Conservation (phyloP, 73 alveolate genomes). For the Tetrahymena elliotti region DNA sequence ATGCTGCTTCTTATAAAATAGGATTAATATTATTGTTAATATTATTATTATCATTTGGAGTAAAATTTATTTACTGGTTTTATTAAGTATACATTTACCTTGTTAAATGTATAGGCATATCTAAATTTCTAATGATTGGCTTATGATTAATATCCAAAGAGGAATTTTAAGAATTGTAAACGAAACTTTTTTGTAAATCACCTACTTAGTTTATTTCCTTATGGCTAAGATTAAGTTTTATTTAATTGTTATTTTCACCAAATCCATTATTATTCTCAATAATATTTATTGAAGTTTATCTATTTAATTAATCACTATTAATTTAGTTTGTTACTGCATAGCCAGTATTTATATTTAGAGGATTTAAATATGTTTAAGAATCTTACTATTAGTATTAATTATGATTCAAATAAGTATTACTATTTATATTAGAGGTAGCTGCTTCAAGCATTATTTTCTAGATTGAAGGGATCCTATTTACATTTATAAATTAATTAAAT, state of each 20-base stretch:
- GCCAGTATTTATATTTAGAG: neutral
- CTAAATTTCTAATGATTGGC: neutral
- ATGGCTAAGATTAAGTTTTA: neutral
- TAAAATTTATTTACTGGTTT: neutral
- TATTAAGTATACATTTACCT: neutral
- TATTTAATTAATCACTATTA: neutral
- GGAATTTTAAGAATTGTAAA: neutral
- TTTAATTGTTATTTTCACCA: neutral
- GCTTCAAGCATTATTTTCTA: neutral
- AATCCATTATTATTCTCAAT: neutral
- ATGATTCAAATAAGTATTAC: neutral
- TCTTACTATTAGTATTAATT: neutral
- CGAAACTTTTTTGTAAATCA: neutral
- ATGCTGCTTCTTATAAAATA: neutral
- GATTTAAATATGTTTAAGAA: neutral
- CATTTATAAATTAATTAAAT: neutral
- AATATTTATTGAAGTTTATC: neutral
- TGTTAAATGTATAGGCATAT: neutral
- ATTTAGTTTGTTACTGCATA: neutral
- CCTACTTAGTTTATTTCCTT: neutral
- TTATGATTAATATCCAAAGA: neutral
- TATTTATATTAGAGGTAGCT: neutral
- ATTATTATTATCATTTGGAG: neutral
- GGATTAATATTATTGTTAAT: neutral
- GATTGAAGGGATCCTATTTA: neutral